Base-by-base conservation (phyloP, 768 basidiomycete genomes). In the Leccinum broughii region DNA sequence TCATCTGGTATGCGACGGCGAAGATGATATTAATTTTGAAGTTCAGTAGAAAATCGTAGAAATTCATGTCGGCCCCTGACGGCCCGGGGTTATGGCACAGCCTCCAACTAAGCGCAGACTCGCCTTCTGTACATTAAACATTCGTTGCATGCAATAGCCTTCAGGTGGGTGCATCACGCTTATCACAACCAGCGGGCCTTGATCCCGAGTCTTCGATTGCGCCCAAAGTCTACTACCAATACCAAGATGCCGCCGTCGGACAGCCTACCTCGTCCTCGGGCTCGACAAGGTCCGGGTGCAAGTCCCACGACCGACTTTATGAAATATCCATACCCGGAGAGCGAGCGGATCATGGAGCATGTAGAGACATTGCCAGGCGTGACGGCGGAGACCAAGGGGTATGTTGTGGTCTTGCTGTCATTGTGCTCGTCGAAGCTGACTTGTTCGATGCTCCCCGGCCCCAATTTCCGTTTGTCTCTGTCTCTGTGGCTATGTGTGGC, bases 331-430 rank as follows among this genome's bases (percentile, higher is more conserved):
- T 56, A 55, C 51, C 65, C 67, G 17, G 62, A 64, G 20, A 20
- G 22, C 0, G 60, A 57, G 28, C 59, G 35, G 4, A 53, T 63
- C 1, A 20, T 64, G 14, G 53, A 51, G 1, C 51, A 58, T 24
- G 51, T 73, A 8, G 64, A 68, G 17, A 50, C 32, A 6, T 44
- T 68, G n/a, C 15, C 55, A 1, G 54, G 53, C 0, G 53, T 64
- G 39, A 68, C 53, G 11, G 64, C 64, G 46, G 72, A 73, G n/a
- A 67, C 69, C 5, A 72, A 57, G 51, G 32, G 39, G 69, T 72
- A 30, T 32, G 65, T 64, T 17, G 6, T 28, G 17, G 24, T 51
- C 8, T 28, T 28, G 11, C 11, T 28, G 26, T 30, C 50, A 3
- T 15, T 3, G 48, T 14, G 20, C 48, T 28, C 26, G 26, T 50